Base-by-base conservation (phyloP, 2,329 filamentous ascomycete species). In the Aureobasidium musti region DNA sequence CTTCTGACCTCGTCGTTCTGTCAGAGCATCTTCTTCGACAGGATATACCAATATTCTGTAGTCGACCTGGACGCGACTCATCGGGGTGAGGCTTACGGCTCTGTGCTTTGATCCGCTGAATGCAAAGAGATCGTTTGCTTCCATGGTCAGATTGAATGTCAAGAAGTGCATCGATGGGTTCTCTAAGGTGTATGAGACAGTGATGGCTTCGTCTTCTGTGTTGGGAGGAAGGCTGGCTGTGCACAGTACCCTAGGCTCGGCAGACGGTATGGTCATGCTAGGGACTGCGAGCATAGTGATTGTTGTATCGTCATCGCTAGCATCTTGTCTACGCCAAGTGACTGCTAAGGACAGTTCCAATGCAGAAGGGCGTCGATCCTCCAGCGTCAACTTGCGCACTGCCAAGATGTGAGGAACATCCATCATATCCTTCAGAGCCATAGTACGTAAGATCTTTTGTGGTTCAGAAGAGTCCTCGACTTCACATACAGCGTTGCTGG, bases 151-250 rank as follows among this genome's bases (percentile, higher is more conserved):
- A 35, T 91, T 92, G 78, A 99, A 99, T 0, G 93, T 97, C 59
- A 99, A 85, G 78, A 97, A 96, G 77, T 99, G 95, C 76, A 88
- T 90, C 0, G 94, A 97, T 0, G 93, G 91, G 75, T 99, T 99
- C 79, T 99, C 95, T 66, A 99, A 87, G 3, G 87, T 91, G 74
- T 90, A 90, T 1, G 66, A 68, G 57, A 86, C 77, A 43, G 45
- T 60, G 26, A 64, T 41, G 7, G 57, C 50, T 33, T 65, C 59
- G n/a, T 68, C 35, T 0, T 68, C 45, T 14, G 41, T 47, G 39
- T 37, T 54, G 30, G 39, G 3, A 30, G 68, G 0, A 80, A 75
- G 67, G 0, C 71, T 73, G 3, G 79, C 79, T 0, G 82, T 80
- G 65, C 82, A 81, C 4, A 97, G 85, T 1, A 97, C 92, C 66